Evolutionary conservation across 441 rosid species (phyloP), one percentile per base, ranked within the genome.

Genomic region (Eruca vesicaria): DNA sequence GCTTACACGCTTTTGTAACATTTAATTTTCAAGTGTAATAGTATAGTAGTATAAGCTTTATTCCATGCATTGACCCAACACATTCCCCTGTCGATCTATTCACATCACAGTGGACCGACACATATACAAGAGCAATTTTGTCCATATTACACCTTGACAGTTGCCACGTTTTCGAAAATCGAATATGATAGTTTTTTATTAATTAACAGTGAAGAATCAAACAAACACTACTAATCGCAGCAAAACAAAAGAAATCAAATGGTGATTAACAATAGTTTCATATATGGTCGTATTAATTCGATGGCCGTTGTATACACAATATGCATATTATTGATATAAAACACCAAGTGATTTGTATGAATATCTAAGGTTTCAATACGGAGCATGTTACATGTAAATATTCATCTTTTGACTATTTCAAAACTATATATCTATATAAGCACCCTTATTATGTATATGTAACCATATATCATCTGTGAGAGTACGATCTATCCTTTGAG

Each of bases 31-130:
- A 62, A 76, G 70, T 59, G 64, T 61, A n/a, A n/a, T n/a, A n/a
- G n/a, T n/a, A n/a, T 76, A 70, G 45, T 9, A 29, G 31, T 43
- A 43, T n/a, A 45, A 65, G 58, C 38, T 71, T 71, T 71, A 65
- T 50, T 65, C 8, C 53, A 50, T 77, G 77, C 69, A 72, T 71
- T 77, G 80, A 67, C 81, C 60, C 77, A 66, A 26, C 2, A 60
- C n/a, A 50, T 76, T 57, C 55, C 9, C 48, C 35, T 7, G 19
- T 48, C 16, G 15, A 29, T 32, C 31, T 15, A n/a, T 69, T 58
- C 68, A 65, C 76, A 26, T 48, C 23, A 71, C 48, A 14, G 23
- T 58, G 41, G 72, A 70, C 67, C 80, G 75, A 76, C 72, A 58
- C 61, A 28, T 41, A 20, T 45, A n/a, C 58, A 12, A 63, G 63